Evolutionary conservation across 805 yeast species (phyloP), one percentile per base, ranked within the genome.

Genomic region (Ogataea corticis): DNA sequence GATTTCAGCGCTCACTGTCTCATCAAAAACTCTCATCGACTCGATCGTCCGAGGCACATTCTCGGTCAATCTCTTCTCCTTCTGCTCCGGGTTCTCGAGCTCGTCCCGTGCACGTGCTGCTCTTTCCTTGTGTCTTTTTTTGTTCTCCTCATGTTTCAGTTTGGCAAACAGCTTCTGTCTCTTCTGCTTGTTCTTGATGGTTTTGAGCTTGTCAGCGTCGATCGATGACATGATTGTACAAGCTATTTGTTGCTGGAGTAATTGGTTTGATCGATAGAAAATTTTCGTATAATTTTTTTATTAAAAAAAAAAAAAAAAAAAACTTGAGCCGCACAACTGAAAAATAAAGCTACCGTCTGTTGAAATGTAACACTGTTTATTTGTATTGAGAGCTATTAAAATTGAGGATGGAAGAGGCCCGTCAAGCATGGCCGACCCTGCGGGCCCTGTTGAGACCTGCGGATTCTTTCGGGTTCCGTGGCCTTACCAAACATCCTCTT

Each of bases 401-500:
- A 25, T 7, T 25, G 28, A 25, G 28, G 28, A 25, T n/a, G n/a
- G n/a, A n/a, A n/a, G n/a, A n/a, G n/a, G n/a, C n/a, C n/a, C n/a
- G n/a, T n/a, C n/a, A n/a, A n/a, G n/a, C n/a, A n/a, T n/a, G n/a
- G n/a, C n/a, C n/a, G n/a, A n/a, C n/a, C n/a, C n/a, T n/a, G n/a
- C n/a, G n/a, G n/a, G n/a, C n/a, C n/a, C n/a, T n/a, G n/a, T n/a
- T n/a, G n/a, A n/a, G n/a, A n/a, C n/a, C n/a, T n/a, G n/a, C n/a
- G n/a, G n/a, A n/a, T n/a, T n/a, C n/a, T n/a, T n/a, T n/a, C n/a
- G n/a, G n/a, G n/a, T n/a, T n/a, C n/a, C n/a, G n/a, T n/a, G n/a
- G n/a, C 33, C 18, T 70, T 72, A 92, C 99, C 99, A 92, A 12
- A 92, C 96, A 75, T 92, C 99, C 70, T 94, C 98, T 71, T 92